A percentile compares a stretch with the other conserved stretches of the same genome.
Conservation (phyloP, 2,329 filamentous ascomycete species). For the Onygenales sp. region DNA sequence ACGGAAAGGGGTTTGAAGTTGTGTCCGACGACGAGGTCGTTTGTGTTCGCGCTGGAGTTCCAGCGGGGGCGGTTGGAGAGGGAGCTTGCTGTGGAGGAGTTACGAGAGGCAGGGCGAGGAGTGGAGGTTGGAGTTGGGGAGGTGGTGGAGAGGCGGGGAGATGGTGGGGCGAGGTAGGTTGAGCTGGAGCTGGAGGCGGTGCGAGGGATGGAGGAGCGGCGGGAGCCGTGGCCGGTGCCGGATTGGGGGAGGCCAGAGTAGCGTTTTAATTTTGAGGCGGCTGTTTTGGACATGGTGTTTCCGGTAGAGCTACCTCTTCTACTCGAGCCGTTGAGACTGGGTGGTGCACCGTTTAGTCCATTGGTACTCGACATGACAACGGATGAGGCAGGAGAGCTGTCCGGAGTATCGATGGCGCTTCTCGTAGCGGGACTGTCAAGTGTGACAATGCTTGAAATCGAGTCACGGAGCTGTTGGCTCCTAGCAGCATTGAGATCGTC, state of each 20-base stretch:
- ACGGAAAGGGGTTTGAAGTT: constrained; percentile 55
- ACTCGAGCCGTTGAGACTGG: constrained; percentile 33
- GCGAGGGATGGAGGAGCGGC: constrained; percentile 30
- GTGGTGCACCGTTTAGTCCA: constrained; percentile 38
- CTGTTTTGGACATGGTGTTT: constrained; percentile 29
- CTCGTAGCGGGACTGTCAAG: constrained; percentile 64
- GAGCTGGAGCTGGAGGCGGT: constrained; percentile 15
- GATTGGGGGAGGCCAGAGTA: constrained; percentile 40
- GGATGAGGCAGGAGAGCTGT: constrained; percentile 61
- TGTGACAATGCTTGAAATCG: constrained; percentile 83
- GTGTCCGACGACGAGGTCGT: constrained; percentile 56
- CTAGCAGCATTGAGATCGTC: constrained; percentile 57
- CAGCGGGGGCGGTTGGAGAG: constrained; percentile 52
- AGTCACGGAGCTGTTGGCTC: constrained; percentile 75
- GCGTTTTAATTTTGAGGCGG: constrained; percentile 32
- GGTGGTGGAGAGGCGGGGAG: constrained; percentile 10
- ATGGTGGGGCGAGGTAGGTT: constrained; percentile 8
- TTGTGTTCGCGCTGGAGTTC: constrained; percentile 59
- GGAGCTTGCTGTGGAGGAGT: constrained; percentile 8
- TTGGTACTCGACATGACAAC: constrained; percentile 47
- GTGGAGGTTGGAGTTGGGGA: constrained; percentile 29
- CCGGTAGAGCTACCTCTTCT: constrained; percentile 38
- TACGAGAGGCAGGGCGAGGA: constrained; percentile 19
- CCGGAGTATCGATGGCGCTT: constrained; percentile 61
- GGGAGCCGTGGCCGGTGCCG: constrained; percentile 15